A percentile compares a stretch with the other conserved stretches of the same genome.
These are phyloP conservation scores for Vigna angularis DNA, from an alignment of 306 rosid genomes.

Conservation along the genomic window DNA sequence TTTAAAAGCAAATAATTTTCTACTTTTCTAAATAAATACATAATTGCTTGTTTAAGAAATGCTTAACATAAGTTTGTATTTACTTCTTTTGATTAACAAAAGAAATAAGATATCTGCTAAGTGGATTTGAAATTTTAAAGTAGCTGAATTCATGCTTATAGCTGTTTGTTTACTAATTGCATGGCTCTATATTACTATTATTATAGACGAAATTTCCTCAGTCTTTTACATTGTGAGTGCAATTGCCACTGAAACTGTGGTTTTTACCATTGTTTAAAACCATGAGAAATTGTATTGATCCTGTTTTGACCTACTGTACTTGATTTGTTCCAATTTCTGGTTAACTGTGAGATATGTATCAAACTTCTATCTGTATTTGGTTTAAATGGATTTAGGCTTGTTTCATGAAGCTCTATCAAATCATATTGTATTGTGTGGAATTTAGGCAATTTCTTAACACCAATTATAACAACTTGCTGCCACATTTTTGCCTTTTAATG, in stretches of 20 bases:
- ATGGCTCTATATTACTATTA: too few relatives aligned
- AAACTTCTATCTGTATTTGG: not conserved
- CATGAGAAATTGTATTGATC: not conserved
- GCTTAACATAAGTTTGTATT: not conserved
- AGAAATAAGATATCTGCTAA: not conserved
- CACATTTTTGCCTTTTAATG: not conserved
- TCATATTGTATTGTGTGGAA: too few relatives aligned
- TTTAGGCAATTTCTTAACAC: slow-evolving; percentile 35
- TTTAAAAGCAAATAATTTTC: too few relatives aligned
- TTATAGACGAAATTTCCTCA: too few relatives aligned
- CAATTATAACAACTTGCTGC: slow-evolving; percentile 20
- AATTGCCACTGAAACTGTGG: too few relatives aligned
- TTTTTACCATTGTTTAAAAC: too few relatives aligned
- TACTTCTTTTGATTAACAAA: not conserved
- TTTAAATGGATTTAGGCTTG: not conserved
- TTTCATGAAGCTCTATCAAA: not conserved
- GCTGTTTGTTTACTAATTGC: not conserved
- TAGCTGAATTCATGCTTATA: slow-evolving; percentile 8
- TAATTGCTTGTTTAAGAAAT: too few relatives aligned
- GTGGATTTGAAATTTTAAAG: not conserved
- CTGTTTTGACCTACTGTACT: slow-evolving; percentile 18
- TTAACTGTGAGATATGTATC: not conserved
- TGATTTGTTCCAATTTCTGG: not conserved
- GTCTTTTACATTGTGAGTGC: too few relatives aligned
- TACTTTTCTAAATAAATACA: too few relatives aligned